A percentile compares a stretch with the other conserved stretches of the same genome.
These are phyloP conservation scores for Pseudonitzschia multistriata DNA, from an alignment of 108 stramenopile genomes.

Conservation along the genomic window DNA sequence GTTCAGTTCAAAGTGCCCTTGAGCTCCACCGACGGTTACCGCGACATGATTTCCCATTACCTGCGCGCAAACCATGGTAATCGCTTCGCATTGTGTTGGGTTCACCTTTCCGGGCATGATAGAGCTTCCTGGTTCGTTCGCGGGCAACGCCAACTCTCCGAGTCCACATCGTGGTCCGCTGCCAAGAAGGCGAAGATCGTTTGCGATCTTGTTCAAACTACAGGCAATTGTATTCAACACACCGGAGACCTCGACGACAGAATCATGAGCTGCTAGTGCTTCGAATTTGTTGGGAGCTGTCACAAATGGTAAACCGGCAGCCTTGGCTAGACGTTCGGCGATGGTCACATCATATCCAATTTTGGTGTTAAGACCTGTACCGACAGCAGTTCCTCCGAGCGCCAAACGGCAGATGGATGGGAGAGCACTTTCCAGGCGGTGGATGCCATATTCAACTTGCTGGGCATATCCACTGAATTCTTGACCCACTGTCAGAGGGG, in stretches of 20 bases:
- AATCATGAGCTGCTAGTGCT: constrained; percentile 96
- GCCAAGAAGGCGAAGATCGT: constrained; percentile 93
- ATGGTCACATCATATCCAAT: constrained; percentile 91
- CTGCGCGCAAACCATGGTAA: constrained; percentile 98
- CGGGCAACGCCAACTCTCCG: constrained; percentile 92
- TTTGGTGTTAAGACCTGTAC: constrained; percentile 91
- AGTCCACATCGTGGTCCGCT: constrained; percentile 95
- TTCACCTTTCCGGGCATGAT: constrained; percentile 99
- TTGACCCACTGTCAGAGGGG: constrained; percentile 97
- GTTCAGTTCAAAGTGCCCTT: constrained; percentile 98
- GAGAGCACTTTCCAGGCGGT: constrained; percentile 67
- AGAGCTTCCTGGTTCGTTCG: constrained; percentile 95
- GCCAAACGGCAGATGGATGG: constrained; percentile 87
- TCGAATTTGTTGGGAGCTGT: constrained; percentile 98
- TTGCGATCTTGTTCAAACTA: constrained; percentile 95
- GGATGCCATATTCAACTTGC: constrained; percentile 90
- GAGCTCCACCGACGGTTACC: constrained; percentile 90
- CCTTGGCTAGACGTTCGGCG: constrained; percentile 87
- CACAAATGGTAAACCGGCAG: constrained; percentile 86
- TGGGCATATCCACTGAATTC: constrained; percentile 94
- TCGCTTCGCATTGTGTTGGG: constrained; percentile 98
- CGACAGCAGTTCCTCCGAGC: constrained; percentile 97
- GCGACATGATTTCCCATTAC: constrained; percentile 98
- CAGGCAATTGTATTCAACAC: constrained; percentile 88
- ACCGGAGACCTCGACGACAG: constrained; percentile 90